Evolutionary conservation across 495 filamentous ascomycete species (phyloP).

Genomic region (Neurospora tetraspora): DNA sequence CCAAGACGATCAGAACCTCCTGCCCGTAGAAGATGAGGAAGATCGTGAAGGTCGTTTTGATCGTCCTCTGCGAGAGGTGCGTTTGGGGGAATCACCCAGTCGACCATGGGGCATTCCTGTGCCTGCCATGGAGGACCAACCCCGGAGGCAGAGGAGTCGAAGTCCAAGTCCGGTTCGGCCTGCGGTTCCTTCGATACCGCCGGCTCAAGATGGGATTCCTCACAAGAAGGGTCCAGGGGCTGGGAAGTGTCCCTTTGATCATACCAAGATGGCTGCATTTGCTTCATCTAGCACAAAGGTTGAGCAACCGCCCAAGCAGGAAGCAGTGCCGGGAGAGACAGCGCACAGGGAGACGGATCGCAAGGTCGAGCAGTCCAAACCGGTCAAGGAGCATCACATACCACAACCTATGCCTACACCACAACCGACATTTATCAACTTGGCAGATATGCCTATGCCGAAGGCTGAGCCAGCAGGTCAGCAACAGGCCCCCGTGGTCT

Average conservation of each 20-base stretch:
- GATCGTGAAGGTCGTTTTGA: conserved; percentile 60
- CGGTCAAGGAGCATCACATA: conserved; percentile 7
- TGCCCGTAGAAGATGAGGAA: conserved; percentile 24
- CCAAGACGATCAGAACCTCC: conserved; percentile 11
- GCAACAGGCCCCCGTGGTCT: conserved; percentile 51
- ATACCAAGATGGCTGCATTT: conserved; percentile 24
- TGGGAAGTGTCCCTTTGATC: conserved; percentile 38
- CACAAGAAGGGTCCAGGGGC: conserved; percentile 15
- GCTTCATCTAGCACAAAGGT: conserved; percentile 10
- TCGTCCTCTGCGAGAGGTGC: conserved; percentile 67
- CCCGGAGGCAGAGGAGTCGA: neutral
- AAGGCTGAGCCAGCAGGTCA: conserved; percentile 11
- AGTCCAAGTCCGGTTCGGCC: neutral
- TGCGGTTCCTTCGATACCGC: neutral
- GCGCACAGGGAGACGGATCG: conserved; percentile 5
- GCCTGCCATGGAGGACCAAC: conserved; percentile 29
- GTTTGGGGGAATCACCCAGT: conserved; percentile 81
- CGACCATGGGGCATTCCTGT: conserved; percentile 85
- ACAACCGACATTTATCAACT: conserved; percentile 33
- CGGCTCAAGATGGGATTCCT: neutral
- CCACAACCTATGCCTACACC: conserved; percentile 4
- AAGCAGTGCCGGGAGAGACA: neutral
- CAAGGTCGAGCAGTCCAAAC: conserved; percentile 10
- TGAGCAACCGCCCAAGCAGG: conserved; percentile 12
- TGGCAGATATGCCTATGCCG: conserved; percentile 14